Evolutionary conservation across 192 early-diverging fungal species (phyloP).

Genomic region (Piromyces sp.): DNA sequence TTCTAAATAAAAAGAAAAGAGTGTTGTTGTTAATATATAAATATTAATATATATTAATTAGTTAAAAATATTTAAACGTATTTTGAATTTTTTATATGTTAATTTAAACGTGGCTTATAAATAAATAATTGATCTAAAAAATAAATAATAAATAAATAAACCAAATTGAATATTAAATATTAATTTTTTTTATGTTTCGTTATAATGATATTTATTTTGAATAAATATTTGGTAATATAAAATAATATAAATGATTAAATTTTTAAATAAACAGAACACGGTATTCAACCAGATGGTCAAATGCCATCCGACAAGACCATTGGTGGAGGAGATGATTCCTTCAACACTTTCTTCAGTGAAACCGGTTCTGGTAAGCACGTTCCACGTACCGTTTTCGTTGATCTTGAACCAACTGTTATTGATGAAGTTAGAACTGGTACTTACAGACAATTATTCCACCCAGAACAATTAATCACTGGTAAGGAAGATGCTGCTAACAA

Average conservation of each 20-base stretch:
- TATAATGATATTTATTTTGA: too few relatives aligned
- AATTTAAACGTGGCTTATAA: too few relatives aligned
- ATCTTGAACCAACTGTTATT: constrained; percentile 86
- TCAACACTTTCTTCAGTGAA: constrained; percentile 99
- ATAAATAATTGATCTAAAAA: too few relatives aligned
- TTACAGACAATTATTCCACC: constrained; percentile 85
- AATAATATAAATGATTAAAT: background rate
- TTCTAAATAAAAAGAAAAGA: too few relatives aligned
- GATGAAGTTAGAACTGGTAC: constrained; percentile 97
- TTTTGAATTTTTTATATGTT: too few relatives aligned
- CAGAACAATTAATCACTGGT: constrained; percentile 97
- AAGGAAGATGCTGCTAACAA: constrained; percentile 99
- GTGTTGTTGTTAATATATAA: too few relatives aligned
- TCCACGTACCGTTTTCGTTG: constrained; percentile 96
- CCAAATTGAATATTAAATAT: too few relatives aligned
- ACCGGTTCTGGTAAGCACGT: constrained; percentile 98
- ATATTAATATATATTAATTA: too few relatives aligned
- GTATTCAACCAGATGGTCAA: constrained; percentile 87
- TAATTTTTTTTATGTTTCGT: too few relatives aligned
- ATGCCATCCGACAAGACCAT: constrained; percentile 67
- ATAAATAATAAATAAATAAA: too few relatives aligned
- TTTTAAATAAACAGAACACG: constrained; percentile 52
- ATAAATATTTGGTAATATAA: too few relatives aligned
- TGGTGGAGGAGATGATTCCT: constrained; percentile 63
- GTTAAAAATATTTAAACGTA: too few relatives aligned